These are phyloP conservation scores for Haberlea rhodopensis DNA, from an alignment of 257 asterid species.

Conservation along the genomic window DNA sequence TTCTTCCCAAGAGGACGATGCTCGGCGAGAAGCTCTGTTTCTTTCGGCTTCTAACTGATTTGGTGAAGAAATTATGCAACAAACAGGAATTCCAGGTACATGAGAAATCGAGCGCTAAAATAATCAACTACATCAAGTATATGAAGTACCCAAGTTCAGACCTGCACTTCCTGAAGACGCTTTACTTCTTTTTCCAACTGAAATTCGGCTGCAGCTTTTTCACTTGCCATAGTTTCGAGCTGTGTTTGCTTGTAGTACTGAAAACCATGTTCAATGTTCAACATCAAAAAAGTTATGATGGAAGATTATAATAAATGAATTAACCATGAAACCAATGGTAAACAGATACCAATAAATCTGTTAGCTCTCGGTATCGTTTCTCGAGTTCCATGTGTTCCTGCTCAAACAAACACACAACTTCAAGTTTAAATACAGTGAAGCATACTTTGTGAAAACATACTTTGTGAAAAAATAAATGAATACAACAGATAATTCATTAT, in stretches of 20 bases:
- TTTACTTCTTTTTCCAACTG: slow-evolving; percentile 96
- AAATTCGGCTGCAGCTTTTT: slow-evolving; percentile 99
- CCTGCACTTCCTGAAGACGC: slow-evolving; percentile 86
- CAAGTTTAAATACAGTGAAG: slow-evolving; percentile 17
- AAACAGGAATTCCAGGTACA: slow-evolving; percentile 16
- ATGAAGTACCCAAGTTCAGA: slow-evolving; percentile 32
- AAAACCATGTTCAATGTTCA: slow-evolving; percentile 20
- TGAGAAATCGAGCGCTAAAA: background rate
- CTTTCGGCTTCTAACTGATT: slow-evolving; percentile 88
- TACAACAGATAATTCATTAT: slow-evolving; percentile 7
- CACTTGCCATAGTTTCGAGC: slow-evolving; percentile 95
- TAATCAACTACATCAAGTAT: slow-evolving; percentile 17
- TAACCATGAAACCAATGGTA: slow-evolving; percentile 22
- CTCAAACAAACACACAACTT: slow-evolving; percentile 34
- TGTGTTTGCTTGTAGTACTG: slow-evolving; percentile 99
- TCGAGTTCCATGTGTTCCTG: slow-evolving; percentile 99
- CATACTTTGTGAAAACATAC: slow-evolving; percentile 1
- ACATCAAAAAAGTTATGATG: slow-evolving; percentile 26
- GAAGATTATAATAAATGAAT: slow-evolving; percentile 24
- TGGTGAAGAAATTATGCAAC: slow-evolving; percentile 17
- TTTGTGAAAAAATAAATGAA: too few relatives aligned
- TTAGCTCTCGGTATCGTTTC: slow-evolving; percentile 96
- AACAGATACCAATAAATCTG: slow-evolving; percentile 80
- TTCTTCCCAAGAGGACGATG: slow-evolving; percentile 95
- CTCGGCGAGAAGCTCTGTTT: slow-evolving; percentile 79